Evolutionary conservation across 805 yeast species (phyloP).

Genomic region (Candida michaelii): DNA sequence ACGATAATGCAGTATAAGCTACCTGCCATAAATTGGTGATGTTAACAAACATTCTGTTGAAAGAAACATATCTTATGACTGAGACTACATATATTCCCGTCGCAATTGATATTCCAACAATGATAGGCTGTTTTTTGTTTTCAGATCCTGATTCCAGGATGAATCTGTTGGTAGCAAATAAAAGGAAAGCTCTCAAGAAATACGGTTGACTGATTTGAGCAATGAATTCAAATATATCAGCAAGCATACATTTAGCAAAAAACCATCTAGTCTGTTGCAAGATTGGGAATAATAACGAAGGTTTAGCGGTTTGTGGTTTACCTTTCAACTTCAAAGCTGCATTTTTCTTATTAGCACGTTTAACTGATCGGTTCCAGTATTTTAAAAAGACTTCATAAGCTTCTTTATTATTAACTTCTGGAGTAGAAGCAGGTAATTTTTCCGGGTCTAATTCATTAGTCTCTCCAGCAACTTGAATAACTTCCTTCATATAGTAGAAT

Average conservation of each 20-base stretch:
- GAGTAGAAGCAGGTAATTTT: slow-evolving; percentile 62
- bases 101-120: slow-evolving; percentile 27
- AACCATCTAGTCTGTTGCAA: slow-evolving; percentile 2
- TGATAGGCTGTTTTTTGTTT: slow-evolving; percentile 19
- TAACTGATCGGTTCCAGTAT: slow-evolving; percentile 23
- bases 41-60: slow-evolving; percentile 21
- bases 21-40: slow-evolving; percentile 16
- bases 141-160: slow-evolving; percentile 3
- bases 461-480: slow-evolving; percentile 8
- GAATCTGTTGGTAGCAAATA: slow-evolving; percentile 14
- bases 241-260: slow-evolving; percentile 8
- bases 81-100: slow-evolving; percentile 25
- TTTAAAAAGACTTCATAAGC: slow-evolving; percentile 20
- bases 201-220: slow-evolving; percentile 16
- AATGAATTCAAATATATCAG: slow-evolving; percentile 13
- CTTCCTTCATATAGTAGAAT: slow-evolving; percentile 10
- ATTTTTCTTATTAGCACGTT: slow-evolving; percentile 13
- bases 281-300: slow-evolving; percentile 13
- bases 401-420: slow-evolving; percentile 16
- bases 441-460: slow-evolving; percentile 20
- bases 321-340: slow-evolving; percentile 13
- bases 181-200: slow-evolving; percentile 14
- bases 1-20: slow-evolving; percentile 22
- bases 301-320: slow-evolving; percentile 16
- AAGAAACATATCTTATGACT: slow-evolving; percentile 21